Base-by-base conservation (phyloP, 2,329 filamentous ascomycete genomes). In the Achaetomium macrosporum region DNA sequence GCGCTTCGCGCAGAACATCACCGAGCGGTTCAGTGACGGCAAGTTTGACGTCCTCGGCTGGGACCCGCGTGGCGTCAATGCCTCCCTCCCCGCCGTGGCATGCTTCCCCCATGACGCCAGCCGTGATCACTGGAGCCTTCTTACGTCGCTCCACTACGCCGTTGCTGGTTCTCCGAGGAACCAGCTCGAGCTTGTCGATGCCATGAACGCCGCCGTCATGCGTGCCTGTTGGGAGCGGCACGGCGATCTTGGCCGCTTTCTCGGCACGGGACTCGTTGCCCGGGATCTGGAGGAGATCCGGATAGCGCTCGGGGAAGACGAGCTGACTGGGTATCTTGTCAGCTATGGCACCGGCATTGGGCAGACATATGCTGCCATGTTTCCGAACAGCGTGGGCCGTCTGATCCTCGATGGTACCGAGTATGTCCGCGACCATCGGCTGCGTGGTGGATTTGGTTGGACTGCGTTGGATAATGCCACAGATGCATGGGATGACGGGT, bases 61-160 rank as follows among this genome's bases (percentile, higher is more conserved):
- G 71, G 77, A 80, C 47, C 76, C 76, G n/a, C 71, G 77, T 3
- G 76, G 76, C 1, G 74, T 79, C 49, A 78, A 78, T 57, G 61
- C 66, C 1, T 73, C 75, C 1, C 69, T 69, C 7, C 77, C 77
- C 0, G 61, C 69, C 4, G 60, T 74, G 2, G 63, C 73, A 1
- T 79, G 76, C 63, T 78, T 72, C 47, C 71, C 75, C 5, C 65
- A 71, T 49, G 65, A 76, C 41, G 71, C 69, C 9, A 66, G 73
- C 57, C 69, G 75, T 2, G 74, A 77, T 54, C 72, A 69, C 49
- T 79, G 75, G 76, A 65, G 65, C 12, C 63, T 74, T 39, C 52
- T 71, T n/a, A 63, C 65, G 12, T 61, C 59, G 1, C 68, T 71
- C 55, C 73, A 73, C 57, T 68, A 68, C 17, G 70, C 71, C 49